Evolutionary conservation across 106 monocot species (phyloP), one percentile per base, ranked within the genome.

Genomic region (Dactylorhiza incarnata): DNA sequence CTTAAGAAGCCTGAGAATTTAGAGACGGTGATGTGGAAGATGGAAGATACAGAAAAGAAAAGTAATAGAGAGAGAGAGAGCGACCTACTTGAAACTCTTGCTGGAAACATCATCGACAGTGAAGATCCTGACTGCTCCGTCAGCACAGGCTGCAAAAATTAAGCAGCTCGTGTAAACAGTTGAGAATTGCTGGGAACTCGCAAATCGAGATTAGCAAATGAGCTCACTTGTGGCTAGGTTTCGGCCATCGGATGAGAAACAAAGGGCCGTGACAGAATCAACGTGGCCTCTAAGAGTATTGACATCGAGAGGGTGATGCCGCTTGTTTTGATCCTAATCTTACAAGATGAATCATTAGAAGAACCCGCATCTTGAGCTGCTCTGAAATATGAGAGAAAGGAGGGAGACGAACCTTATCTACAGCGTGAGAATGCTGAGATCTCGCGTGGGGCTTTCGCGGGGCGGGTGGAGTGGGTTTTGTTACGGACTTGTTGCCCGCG

Each of bases 201-300:
- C 13, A 22, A 49, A 3, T 4, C 58, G 12, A 67, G 16, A 59
- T 3, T 20, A 25, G 51, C 5, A 3, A 29, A 56, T 14, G 25
- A 47, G 17, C 82, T 65, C 56, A 99, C 94, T 86, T 5, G 99
- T 99, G 19, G 90, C 92, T 2, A 99, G 82, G 78, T 84, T 94
- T 13, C 68, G 81, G 45, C 88, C 89, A 50, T 99, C 89, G 16
- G 91, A 80, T 10, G 99, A 94, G 85, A 99, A 99, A 67, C 82
- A 82, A 23, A 99, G 79, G 6, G 91, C 81, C 3, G 91, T 94
- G 45, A 94, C 92, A 9, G 73, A 23, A 75, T 94, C 99, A 9
- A 80, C 70, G 76, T 99, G 94, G 26, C 99, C 99, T 61, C 86
- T 99, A 48, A 99, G 73, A 16, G 99, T 94, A 78, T 99, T 99